Evolutionary conservation across 352 stramenopile species (phyloP).

Genomic region (Globisporangium cederbergense): DNA sequence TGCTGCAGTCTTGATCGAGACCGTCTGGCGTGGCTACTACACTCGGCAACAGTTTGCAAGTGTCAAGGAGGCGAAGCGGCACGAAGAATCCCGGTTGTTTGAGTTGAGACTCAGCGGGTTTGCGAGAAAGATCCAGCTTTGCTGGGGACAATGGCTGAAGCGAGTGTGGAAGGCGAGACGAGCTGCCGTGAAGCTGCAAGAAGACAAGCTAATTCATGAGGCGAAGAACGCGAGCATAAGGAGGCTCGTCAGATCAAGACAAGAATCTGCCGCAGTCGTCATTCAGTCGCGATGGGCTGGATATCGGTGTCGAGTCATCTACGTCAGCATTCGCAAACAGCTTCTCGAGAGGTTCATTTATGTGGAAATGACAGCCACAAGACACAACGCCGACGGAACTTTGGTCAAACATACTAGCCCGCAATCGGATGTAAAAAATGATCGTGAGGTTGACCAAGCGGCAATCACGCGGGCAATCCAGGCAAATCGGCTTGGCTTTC

Average conservation of each 20-base stretch:
- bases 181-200: slow-evolving; percentile 27
- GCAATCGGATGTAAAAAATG: background rate
- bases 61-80: slow-evolving; percentile 1
- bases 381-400: background rate
- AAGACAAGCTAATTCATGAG: slow-evolving; percentile 31
- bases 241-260: background rate
- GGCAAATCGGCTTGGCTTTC: slow-evolving; percentile 8
- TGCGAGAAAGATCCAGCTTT: slow-evolving; percentile 19
- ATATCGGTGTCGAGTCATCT: slow-evolving; percentile 13
- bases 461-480: background rate
- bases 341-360: background rate
- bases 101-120: slow-evolving; percentile 11
- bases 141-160: slow-evolving; percentile 30
- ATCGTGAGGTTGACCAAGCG: background rate
- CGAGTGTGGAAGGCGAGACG: slow-evolving; percentile 25
- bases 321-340: background rate
- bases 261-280: slow-evolving; percentile 10
- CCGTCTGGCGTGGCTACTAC: slow-evolving; percentile 14
- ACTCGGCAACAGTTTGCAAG: slow-evolving; percentile 5
- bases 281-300: slow-evolving; percentile 14
- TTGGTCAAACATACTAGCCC: background rate
- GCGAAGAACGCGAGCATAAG: slow-evolving; percentile 18
- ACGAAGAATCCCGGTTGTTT: slow-evolving; percentile 6
- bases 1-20: slow-evolving; percentile 15
- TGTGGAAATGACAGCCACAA: background rate